phyloP scores from a whole-genome alignment of 371 early-diverging fungal genomes.

The Circinella umbellata region DNA sequence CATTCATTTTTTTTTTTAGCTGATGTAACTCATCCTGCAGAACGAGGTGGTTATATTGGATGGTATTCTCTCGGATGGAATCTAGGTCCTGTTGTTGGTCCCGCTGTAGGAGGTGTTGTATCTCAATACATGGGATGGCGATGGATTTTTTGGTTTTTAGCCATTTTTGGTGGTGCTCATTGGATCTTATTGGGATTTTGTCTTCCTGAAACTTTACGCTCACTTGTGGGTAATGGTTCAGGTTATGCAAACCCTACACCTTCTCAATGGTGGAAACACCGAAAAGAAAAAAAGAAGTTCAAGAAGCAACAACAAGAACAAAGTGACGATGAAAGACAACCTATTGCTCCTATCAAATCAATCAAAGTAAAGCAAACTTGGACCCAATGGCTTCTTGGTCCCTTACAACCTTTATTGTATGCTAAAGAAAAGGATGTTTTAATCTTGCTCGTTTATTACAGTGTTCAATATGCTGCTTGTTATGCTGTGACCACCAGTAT shows the following conservation, averaged over 20 bases:
- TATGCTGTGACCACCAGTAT: constrained; percentile 40
- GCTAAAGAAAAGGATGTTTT: constrained; percentile 42
- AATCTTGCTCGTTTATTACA: constrained; percentile 33
- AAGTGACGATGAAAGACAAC: not conserved
- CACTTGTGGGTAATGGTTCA: constrained; percentile 53
- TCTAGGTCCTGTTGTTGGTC: constrained; percentile 27
- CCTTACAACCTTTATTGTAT: constrained; percentile 31
- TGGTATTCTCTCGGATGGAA: constrained; percentile 26
- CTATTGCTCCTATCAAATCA: not conserved
- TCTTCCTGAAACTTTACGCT: constrained; percentile 52
- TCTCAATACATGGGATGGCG: constrained; percentile 29
- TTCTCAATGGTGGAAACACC: constrained; percentile 27
- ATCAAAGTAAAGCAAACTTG: not conserved
- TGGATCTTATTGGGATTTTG: constrained; percentile 24
- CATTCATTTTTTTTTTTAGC: not conserved
- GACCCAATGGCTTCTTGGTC: constrained; percentile 19
- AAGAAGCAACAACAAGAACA: not conserved
- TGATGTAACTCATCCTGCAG: constrained; percentile 23
- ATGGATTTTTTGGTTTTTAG: constrained; percentile 46
- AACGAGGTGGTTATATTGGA: constrained; percentile 28
- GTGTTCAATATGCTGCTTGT: constrained; percentile 39
- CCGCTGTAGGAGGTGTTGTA: constrained; percentile 27
- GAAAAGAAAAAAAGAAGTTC: not conserved
- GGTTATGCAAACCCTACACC: constrained; percentile 51
- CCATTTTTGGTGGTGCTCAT: constrained; percentile 28